phyloP scores from a whole-genome alignment of 2,329 filamentous ascomycete species.

The Emericellopsis atlantica region DNA sequence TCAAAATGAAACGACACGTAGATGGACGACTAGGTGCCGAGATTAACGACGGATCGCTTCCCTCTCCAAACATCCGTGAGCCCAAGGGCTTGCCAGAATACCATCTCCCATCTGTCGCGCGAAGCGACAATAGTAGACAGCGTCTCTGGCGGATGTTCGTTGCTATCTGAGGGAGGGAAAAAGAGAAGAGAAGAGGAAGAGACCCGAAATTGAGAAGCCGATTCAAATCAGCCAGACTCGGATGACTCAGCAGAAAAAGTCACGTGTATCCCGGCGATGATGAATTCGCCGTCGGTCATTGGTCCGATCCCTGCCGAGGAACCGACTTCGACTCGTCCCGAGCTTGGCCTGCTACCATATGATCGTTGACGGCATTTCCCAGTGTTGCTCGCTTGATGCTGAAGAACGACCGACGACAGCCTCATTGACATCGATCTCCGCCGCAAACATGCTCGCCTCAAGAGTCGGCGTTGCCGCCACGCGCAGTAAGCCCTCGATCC shows the following conservation, averaged over 20 bases:
- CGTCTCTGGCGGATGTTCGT: slow-evolving; percentile 28
- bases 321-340: slow-evolving; percentile 16
- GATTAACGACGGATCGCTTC: slow-evolving; percentile 44
- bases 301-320: slow-evolving; percentile 28
- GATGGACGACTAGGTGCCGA: slow-evolving; percentile 34
- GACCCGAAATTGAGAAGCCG: slow-evolving; percentile 3
- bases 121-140: not conserved
- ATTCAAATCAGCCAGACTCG: slow-evolving; percentile 1
- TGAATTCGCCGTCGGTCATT: slow-evolving; percentile 24
- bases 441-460: slow-evolving; percentile 38
- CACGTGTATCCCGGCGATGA: slow-evolving; percentile 16
- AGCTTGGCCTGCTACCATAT: slow-evolving; percentile 3
- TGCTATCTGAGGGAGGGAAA: slow-evolving; percentile 33
- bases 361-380: slow-evolving; percentile 5
- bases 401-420: not conserved
- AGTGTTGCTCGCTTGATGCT: not conserved
- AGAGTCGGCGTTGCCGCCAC: slow-evolving; percentile 45
- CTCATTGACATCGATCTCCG: not conserved
- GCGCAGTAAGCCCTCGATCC: slow-evolving; percentile 33
- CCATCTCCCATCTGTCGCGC: not conserved
- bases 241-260: slow-evolving; percentile 1
- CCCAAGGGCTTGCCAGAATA: slow-evolving; percentile 17
- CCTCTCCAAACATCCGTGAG: slow-evolving; percentile 27
- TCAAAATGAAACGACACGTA: slow-evolving; percentile 44
- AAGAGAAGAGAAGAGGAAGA: slow-evolving; percentile 16